Conservation (phyloP, 371 early-diverging fungal genomes). For the Lichtheimia hyalospora region DNA sequence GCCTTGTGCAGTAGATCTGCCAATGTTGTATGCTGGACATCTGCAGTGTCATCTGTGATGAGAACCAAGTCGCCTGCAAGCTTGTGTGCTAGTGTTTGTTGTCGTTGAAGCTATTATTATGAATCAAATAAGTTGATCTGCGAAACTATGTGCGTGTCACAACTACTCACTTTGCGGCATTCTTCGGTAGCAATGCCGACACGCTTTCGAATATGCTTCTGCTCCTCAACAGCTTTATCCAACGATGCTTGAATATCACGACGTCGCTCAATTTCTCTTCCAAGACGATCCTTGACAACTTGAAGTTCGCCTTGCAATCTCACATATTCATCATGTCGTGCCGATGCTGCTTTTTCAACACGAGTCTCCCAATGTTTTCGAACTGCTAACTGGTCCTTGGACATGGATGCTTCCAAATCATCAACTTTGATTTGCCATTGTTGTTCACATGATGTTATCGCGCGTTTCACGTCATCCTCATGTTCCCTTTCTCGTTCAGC, state of each 20-base stretch:
- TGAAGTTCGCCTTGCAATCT: slow-evolving; percentile 3
- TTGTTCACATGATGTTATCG: neutral
- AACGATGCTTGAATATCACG: neutral
- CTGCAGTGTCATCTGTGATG: neutral
- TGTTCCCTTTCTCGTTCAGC: slow-evolving; percentile 17
- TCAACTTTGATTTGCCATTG: slow-evolving; percentile 10
- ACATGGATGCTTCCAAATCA: slow-evolving; percentile 31
- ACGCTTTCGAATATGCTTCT: no score
- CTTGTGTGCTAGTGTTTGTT: neutral
- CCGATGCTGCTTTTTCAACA: slow-evolving; percentile 14
- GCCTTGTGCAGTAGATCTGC: neutral
- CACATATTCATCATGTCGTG: slow-evolving; percentile 1
- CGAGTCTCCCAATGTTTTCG: slow-evolving; percentile 34
- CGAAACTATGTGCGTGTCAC: no score
- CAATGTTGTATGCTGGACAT: neutral
- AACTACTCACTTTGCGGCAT: no score
- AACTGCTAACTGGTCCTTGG: slow-evolving; percentile 22
- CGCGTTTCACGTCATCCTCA: slow-evolving; percentile 9
- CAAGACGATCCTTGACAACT: slow-evolving; percentile 13
- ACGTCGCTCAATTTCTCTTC: slow-evolving; percentile 10
- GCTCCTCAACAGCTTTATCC: neutral
- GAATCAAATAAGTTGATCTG: no score
- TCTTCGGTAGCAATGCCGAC: no score
- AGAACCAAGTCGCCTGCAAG: neutral
- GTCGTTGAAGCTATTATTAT: neutral